Percentiles rank a stretch among this genome's conserved stretches.
These are phyloP conservation scores for Selaginella moellendorffii DNA, from an alignment of 75 land plant genomes.

Conservation along the genomic window DNA sequence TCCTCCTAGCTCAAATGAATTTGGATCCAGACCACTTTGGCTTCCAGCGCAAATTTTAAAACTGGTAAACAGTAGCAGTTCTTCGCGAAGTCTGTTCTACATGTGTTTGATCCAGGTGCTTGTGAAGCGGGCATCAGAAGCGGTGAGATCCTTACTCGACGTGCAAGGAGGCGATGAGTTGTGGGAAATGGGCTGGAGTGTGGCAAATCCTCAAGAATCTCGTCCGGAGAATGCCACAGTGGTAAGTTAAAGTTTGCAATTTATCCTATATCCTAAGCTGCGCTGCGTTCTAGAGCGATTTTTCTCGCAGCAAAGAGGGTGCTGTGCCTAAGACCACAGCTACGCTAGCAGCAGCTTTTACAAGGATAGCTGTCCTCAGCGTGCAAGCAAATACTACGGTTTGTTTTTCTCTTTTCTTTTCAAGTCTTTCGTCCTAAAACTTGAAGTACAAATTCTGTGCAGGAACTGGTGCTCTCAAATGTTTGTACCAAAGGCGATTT, in stretches of 20 bases:
- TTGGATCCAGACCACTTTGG: constrained; percentile 17
- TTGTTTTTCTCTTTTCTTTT: not conserved
- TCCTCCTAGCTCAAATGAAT: no score
- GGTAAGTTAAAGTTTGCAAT: not conserved
- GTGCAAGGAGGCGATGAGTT: constrained; percentile 40
- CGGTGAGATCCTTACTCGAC: constrained; percentile 50
- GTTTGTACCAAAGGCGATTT: constrained; percentile 45
- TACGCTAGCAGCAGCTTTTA: not conserved
- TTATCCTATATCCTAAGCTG: not conserved
- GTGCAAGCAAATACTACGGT: constrained; percentile 25
- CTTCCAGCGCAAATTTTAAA: constrained; percentile 26
- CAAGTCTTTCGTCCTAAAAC: not conserved
- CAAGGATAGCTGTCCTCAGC: constrained; percentile 30
- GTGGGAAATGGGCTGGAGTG: constrained; percentile 92
- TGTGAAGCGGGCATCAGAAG: constrained; percentile 43
- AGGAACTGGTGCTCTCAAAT: constrained; percentile 21
- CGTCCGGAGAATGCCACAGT: not conserved
- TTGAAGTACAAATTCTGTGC: no score
- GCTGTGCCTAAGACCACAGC: not conserved
- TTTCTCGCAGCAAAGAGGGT: constrained; percentile 5
- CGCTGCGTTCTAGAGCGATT: not conserved
- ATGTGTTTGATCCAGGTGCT: constrained; percentile 28
- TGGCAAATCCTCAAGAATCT: constrained; percentile 27
- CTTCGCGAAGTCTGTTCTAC: not conserved
- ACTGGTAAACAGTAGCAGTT: constrained; percentile 14